These are phyloP conservation scores for Morella rubra DNA, from an alignment of 306 rosid species.

Conservation along the genomic window DNA sequence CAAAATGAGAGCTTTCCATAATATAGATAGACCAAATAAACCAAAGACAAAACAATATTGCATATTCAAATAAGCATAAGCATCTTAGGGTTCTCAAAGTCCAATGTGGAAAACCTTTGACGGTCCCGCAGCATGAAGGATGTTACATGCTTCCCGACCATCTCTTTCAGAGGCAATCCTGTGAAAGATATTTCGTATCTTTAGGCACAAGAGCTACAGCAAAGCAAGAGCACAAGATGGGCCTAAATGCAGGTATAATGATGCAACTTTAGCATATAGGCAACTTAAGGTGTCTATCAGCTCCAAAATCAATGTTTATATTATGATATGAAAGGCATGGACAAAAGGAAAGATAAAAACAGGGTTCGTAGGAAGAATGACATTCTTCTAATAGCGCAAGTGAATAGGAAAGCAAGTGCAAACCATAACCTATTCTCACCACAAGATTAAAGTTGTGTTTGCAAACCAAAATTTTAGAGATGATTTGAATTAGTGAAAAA, in stretches of 20 bases:
- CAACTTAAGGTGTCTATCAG: neutral
- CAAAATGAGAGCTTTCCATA: neutral
- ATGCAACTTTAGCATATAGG: neutral
- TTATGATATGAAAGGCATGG: neutral
- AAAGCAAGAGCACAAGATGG: conserved; percentile 10
- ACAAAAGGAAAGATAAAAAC: neutral
- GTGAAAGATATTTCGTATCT: conserved; percentile 29
- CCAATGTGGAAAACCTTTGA: conserved; percentile 51
- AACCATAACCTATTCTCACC: neutral
- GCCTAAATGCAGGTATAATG: neutral
- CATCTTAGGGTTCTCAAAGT: conserved; percentile 12
- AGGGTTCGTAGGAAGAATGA: neutral
- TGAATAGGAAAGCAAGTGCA: neutral
- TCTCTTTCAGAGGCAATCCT: conserved; percentile 77
- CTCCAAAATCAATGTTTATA: neutral
- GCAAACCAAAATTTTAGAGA: too few relatives aligned
- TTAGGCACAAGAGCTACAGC: conserved; percentile 7
- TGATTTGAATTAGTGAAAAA: too few relatives aligned
- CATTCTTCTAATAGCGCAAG: neutral
- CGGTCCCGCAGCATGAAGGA: conserved; percentile 81
- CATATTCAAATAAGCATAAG: neutral
- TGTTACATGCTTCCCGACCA: conserved; percentile 77
- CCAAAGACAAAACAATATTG: conserved; percentile 1
- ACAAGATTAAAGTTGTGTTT: too few relatives aligned
- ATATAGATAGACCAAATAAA: neutral